Evolutionary conservation across 2,329 filamentous ascomycete species (phyloP), one percentile per base, ranked within the genome.

Genomic region (Claviceps fusiformis): DNA sequence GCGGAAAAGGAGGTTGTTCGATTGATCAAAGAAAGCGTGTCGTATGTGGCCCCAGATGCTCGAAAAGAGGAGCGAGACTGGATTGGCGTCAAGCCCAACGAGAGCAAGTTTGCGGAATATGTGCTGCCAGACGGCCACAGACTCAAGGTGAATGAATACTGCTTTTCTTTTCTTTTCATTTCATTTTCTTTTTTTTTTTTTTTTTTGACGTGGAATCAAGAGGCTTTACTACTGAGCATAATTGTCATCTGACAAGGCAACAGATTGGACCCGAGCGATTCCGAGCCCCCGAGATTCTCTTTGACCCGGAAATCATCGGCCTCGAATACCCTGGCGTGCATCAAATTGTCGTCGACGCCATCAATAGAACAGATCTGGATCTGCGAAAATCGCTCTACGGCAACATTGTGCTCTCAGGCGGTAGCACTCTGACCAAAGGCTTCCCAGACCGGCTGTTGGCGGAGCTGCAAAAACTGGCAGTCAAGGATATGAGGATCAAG

Each of bases 401-500:
- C 68, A 98, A 96, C 73, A 97, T 98, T 67, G 92, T 98, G 58
- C 81, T 98, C 45, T 97, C 92, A 0, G 93, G 93, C 59, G 93
- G 93, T 54, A 95, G 90, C 65, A 98, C 93, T 31, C 77, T 98
- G 67, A 97, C 91, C 63, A 96, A 93, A 74, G 93, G 93, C 48
- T 98, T 98, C 67, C 92, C 92, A 55, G 93, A 97, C 71, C 82
- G 93, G 53, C 75, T 98, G 63, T 77, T 98, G 67, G 84, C 88
- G 62, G 93, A 98, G 73, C 86, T 97, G 61, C 93, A 96, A 73
- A 80, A 86, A 68, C 75, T 97, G 64, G 93, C 93, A 11, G 90
- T 97, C 63, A 96, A 96, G 77, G 93, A 98, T 70, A 98, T 96
- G 92, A 84, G 91, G 65, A 97, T 98, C 75, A 95, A 96, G 78